Evolutionary conservation across 2,329 filamentous ascomycete species (phyloP).

Genomic region (Leptographium lundbergii): DNA sequence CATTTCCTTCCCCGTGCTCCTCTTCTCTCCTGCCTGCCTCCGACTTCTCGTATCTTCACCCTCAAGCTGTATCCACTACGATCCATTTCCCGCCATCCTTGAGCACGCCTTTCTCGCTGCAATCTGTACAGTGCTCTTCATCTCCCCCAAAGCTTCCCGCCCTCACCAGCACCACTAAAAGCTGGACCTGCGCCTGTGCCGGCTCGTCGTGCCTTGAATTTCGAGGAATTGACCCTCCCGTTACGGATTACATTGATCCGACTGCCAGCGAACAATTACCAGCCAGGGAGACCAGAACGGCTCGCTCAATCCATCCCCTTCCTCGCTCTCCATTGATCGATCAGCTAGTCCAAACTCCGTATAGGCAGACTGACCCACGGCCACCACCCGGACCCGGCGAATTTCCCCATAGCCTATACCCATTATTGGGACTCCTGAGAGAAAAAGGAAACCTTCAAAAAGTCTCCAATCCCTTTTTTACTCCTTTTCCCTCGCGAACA

Average conservation of each 20-base stretch:
- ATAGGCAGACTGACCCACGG: conserved; percentile 8
- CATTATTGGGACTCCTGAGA: conserved; percentile 10
- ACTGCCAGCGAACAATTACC: neutral
- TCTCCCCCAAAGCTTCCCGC: neutral
- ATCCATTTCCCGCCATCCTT: conserved; percentile 1
- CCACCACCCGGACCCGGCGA: conserved; percentile 11
- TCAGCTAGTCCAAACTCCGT: conserved; percentile 13
- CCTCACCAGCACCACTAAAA: neutral
- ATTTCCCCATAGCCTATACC: conserved; percentile 10
- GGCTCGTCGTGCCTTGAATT: neutral
- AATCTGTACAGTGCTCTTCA: neutral
- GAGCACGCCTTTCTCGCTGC: neutral
- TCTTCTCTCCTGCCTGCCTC: neutral
- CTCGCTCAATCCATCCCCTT: neutral
- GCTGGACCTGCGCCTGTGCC: neutral
- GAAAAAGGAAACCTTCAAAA: conserved; percentile 5
- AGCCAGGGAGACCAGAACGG: neutral
- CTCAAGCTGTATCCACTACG: neutral
- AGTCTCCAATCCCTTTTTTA: conserved; percentile 4
- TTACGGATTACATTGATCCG: neutral
- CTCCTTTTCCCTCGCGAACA: conserved; percentile 1
- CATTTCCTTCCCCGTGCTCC: neutral
- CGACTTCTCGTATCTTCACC: neutral
- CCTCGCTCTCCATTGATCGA: conserved; percentile 9
- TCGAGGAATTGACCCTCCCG: neutral